Percentiles rank a stretch among this genome's conserved stretches.
These are phyloP conservation scores for Saccharomycopsis sp. DNA, from an alignment of 805 yeast genomes.

Conservation along the genomic window DNA sequence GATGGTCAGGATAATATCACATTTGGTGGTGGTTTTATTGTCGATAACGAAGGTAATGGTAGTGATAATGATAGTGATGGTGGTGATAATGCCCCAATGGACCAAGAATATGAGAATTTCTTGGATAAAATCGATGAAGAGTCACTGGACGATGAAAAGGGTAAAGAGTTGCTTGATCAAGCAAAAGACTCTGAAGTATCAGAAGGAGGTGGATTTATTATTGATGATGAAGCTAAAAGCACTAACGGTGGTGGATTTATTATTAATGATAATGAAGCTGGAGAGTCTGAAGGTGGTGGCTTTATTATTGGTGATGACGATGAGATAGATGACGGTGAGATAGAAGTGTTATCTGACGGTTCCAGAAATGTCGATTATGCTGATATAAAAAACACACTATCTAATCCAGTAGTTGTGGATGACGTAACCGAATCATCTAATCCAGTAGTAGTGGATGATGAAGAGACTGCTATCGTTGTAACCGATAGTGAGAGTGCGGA, in stretches of 20 bases:
- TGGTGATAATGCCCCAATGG: constrained; percentile 4
- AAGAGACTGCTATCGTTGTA: neutral
- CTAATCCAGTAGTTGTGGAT: constrained; percentile 10
- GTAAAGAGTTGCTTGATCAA: constrained; percentile 3
- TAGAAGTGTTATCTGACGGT: neutral
- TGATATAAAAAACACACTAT: constrained; percentile 13
- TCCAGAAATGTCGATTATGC: constrained; percentile 8
- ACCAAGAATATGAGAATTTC: constrained; percentile 1
- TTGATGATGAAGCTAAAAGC: constrained; percentile 15
- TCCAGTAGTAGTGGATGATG: constrained; percentile 3
- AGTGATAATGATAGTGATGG: constrained; percentile 13
- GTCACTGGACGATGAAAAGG: constrained; percentile 11
- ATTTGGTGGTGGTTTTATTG: constrained; percentile 7
- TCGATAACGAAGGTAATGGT: constrained; percentile 7
- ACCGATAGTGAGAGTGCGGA: constrained; percentile 4
- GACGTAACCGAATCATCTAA: constrained; percentile 18
- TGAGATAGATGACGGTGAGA: neutral
- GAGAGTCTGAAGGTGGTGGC: neutral
- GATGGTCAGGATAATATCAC: no score
- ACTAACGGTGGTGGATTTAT: neutral
- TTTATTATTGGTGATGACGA: no score
- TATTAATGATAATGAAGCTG: neutral
- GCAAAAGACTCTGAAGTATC: constrained; percentile 7
- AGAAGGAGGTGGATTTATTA: constrained; percentile 28
- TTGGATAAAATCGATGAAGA: constrained; percentile 8